Base-by-base conservation (phyloP, 2,329 filamentous ascomycete species). In the Verticillium longisporum region DNA sequence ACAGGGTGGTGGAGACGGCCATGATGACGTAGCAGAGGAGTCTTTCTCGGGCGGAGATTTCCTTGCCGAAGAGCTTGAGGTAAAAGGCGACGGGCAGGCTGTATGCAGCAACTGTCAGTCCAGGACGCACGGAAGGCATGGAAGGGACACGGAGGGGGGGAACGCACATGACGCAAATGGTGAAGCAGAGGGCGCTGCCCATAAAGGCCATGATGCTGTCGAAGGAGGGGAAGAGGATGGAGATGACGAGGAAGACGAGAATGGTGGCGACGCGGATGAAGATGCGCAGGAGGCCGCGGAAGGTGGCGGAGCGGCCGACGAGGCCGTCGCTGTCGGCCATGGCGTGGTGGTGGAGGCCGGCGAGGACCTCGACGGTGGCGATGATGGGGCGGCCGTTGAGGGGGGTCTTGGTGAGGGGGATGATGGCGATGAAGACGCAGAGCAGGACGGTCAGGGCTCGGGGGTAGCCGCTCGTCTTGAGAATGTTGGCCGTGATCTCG, bases 401-500 rank as follows among this genome's bases (percentile, higher is more conserved):
- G 0, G 93, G 92, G n/a, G 97, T 87, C 75, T 99, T 99, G 38
- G 94, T 97, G 58, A 99, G 79, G 0, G 94, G 95, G 65, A 98
- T 97, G 71, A 97, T 92, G 70, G 89, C 89, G 67, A 98, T 90
- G 73, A 93, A 94, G 64, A 91, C 79, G 65, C 92, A 92, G 73
- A 97, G 89, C 66, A 94, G 79, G 56, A 94, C 76, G n/a, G 87
- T 91, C 50, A 96, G 75, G 1, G 79, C 81, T 13, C 83, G 77
- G 1, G 94, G 91, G 71, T 96, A 97, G 60, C 88, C 88, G 6
- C 82, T 75, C 1, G 86, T 89, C 59, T 83, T 80, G 66, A 98
- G 84, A 63, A 99, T 88, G 75, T 97, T 98, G 69, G 89, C 89
- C 0, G 95, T 97, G 71, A 98, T 88, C 73, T 96, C 92, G 65